A percentile compares a stretch with the other conserved stretches of the same genome.
Evolutionary conservation across 441 rosid genomes (phyloP).

Genomic region (Viola pubescens): DNA sequence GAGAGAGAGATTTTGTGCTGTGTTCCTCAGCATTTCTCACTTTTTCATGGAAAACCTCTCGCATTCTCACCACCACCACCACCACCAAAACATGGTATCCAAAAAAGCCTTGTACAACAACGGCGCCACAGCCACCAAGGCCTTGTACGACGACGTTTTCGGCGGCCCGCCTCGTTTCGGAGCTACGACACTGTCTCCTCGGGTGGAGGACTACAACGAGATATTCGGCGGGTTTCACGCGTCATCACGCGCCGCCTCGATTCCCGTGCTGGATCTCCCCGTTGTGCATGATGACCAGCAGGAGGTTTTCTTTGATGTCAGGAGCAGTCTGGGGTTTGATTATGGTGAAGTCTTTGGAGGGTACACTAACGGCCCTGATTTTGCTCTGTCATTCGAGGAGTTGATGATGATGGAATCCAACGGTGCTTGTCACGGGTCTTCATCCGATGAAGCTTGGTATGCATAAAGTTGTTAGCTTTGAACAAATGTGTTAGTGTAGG

Average conservation of each 20-base stretch:
- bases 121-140: slow-evolving; percentile 27
- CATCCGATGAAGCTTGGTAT: slow-evolving; percentile 71
- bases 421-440: slow-evolving; percentile 27
- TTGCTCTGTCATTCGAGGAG: slow-evolving; percentile 59
- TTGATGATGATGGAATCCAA: slow-evolving; percentile 35
- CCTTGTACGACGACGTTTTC: slow-evolving; percentile 68
- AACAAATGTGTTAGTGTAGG: not conserved
- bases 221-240: slow-evolving; percentile 72
- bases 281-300: slow-evolving; percentile 26
- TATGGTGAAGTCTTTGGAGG: slow-evolving; percentile 80
- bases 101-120: slow-evolving; percentile 40
- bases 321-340: slow-evolving; percentile 48
- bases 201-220: slow-evolving; percentile 74
- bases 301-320: slow-evolving; percentile 53
- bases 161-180: slow-evolving; percentile 61
- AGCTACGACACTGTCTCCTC: slow-evolving; percentile 59
- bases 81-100: slow-evolving; percentile 26
- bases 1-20: too few species aligned
- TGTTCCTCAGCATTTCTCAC: not conserved
- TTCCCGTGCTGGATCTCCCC: slow-evolving; percentile 90
- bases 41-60: slow-evolving; percentile 61
- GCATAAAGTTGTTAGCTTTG: not conserved
- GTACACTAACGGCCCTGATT: slow-evolving; percentile 41
- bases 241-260: slow-evolving; percentile 55
- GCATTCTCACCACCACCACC: slow-evolving; percentile 42